Conservation (phyloP, 176 grass and related monocot genomes). For the Musa itinerans region DNA sequence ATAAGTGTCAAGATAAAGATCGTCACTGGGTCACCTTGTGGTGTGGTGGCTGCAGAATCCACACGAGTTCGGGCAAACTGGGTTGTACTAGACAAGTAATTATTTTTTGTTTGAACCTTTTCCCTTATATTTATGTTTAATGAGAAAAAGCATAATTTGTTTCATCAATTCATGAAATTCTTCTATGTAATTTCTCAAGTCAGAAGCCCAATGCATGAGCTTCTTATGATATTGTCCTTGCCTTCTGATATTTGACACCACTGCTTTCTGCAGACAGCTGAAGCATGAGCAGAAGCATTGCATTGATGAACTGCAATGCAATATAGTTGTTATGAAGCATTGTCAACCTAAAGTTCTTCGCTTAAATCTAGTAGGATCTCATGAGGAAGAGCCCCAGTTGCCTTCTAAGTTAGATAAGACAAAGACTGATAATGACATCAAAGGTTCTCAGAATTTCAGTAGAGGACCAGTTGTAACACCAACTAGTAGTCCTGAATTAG, state of each 20-base stretch:
- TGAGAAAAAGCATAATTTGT: background rate
- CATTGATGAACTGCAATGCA: conserved; percentile 89
- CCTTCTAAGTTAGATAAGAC: conserved; percentile 23
- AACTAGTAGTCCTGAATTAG: conserved; percentile 70
- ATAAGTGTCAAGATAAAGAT: conserved; percentile 79
- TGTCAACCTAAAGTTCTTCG: conserved; percentile 91
- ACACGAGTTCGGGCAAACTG: conserved; percentile 81
- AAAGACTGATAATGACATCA: conserved; percentile 33
- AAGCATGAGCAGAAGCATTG: conserved; percentile 91
- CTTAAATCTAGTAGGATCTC: conserved; percentile 79
- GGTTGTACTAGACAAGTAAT: conserved; percentile 98
- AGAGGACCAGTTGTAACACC: conserved; percentile 73
- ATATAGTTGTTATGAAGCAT: conserved; percentile 89
- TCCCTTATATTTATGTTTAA: too few species aligned
- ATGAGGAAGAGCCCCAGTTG: conserved; percentile 44
- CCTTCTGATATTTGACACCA: conserved; percentile 1
- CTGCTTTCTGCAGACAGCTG: conserved; percentile 45
- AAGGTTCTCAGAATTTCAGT: conserved; percentile 38
- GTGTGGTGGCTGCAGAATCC: conserved; percentile 70
- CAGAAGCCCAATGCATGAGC: conserved; percentile 13
- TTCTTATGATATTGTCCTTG: conserved; percentile 11
- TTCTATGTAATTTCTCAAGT: background rate
- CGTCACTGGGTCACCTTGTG: conserved; percentile 66
- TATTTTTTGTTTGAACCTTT: background rate
- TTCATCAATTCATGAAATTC: conserved; percentile 6